Percentiles rank a stretch among this genome's conserved stretches.
phyloP scores from a whole-genome alignment of 306 rosid species.

The Senna siamea region DNA sequence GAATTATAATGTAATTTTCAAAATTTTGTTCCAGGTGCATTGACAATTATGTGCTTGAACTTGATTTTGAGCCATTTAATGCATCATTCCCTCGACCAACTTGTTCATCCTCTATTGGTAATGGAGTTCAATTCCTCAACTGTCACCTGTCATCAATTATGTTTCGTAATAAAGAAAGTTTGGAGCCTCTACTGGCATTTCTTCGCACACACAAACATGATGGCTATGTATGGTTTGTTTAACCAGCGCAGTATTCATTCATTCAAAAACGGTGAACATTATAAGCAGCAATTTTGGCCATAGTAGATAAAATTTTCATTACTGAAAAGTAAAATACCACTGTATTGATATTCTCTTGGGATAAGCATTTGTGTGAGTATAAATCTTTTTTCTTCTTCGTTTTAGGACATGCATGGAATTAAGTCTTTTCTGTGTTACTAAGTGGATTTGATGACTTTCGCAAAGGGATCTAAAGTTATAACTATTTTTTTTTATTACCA shows the following conservation, averaged over 20 bases:
- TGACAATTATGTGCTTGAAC: slow-evolving; percentile 61
- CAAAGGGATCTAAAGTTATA: background rate
- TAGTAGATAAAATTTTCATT: background rate
- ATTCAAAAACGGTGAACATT: background rate
- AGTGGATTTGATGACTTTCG: background rate
- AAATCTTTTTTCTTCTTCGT: background rate
- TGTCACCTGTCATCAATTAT: slow-evolving; percentile 75
- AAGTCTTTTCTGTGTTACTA: background rate
- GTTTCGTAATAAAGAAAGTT: slow-evolving; percentile 70
- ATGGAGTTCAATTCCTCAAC: slow-evolving; percentile 82
- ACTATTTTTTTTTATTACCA: background rate
- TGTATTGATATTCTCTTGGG: background rate
- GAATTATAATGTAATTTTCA: background rate
- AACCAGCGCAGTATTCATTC: slow-evolving; percentile 15
- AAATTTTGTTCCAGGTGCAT: slow-evolving; percentile 41
- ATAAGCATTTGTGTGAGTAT: background rate
- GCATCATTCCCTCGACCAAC: slow-evolving; percentile 68
- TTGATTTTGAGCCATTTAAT: slow-evolving; percentile 80
- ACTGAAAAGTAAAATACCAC: background rate
- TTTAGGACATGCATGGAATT: background rate
- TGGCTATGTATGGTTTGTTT: slow-evolving; percentile 50
- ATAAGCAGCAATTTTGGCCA: background rate
- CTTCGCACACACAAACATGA: slow-evolving; percentile 69
- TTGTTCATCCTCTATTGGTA: slow-evolving; percentile 75
- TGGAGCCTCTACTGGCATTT: slow-evolving; percentile 73